Conservation (phyloP, 148 eudicot species). For the Rhododendron simsii region DNA sequence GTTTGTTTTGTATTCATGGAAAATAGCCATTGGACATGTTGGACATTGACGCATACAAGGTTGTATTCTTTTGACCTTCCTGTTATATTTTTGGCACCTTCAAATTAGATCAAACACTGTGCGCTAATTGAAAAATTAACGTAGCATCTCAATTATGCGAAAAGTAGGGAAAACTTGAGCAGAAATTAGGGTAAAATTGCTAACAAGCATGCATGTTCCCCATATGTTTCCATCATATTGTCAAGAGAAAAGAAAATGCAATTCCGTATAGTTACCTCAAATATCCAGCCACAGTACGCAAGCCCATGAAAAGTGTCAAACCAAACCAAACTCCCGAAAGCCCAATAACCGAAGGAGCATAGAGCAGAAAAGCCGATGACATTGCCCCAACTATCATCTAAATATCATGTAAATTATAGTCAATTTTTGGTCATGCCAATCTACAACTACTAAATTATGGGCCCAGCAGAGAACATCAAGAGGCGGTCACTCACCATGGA, state of each 20-base stretch:
- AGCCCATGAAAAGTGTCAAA: slow-evolving; percentile 78
- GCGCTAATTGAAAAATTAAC: background rate
- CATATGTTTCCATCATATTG: background rate
- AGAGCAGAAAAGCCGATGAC: slow-evolving; percentile 65
- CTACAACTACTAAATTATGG: background rate
- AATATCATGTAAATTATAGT: background rate
- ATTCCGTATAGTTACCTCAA: slow-evolving; percentile 41
- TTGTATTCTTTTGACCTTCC: background rate
- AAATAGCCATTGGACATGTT: background rate
- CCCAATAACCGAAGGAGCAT: slow-evolving; percentile 59
- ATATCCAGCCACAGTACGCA: slow-evolving; percentile 70
- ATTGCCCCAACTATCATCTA: slow-evolving; percentile 78
- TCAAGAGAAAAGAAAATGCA: background rate
- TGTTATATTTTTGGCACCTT: background rate
- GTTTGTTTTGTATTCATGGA: background rate
- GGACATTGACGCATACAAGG: background rate
- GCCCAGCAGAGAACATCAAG: too few species aligned
- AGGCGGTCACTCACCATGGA: slow-evolving; percentile 58
- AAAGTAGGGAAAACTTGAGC: background rate
- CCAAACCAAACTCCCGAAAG: slow-evolving; percentile 93
- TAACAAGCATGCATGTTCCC: background rate
- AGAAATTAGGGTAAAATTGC: background rate
- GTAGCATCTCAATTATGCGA: background rate
- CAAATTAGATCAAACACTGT: background rate
- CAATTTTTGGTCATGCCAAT: slow-evolving; percentile 1